Base-by-base conservation (phyloP, 2,329 filamentous ascomycete genomes). In the Penicillium sp. region DNA sequence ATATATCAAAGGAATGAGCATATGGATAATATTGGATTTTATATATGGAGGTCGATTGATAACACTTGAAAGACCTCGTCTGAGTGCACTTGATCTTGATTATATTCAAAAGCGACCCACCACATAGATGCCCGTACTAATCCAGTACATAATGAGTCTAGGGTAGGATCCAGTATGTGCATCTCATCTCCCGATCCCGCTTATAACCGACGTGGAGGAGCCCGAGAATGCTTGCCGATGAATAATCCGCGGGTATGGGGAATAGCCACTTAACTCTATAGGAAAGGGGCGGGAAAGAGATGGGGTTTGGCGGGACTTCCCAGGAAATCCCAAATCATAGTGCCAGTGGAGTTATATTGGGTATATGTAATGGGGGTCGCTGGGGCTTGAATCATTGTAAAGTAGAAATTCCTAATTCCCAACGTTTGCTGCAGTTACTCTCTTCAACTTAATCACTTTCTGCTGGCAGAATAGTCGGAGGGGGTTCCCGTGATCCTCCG, bases 181-280 rank as follows among this genome's bases (percentile, higher is more conserved):
- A 38, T 27, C 7, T n/a, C 11, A n/a, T 43, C 9, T n/a, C 40
- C 14, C 10, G 46, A 18, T 30, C 7, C 41, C 50, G 50, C 19
- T 42, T 53, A 6, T 53, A 48, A 29, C 43, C 43, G 49, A 35
- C 18, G 41, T 36, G 50, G 50, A 48, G 50, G 11, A 36, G 35
- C 19, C 50, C 50, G 50, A 42, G 29, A 53, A 29, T 9, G 13
- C 43, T 42, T 42, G n/a, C 43, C 50, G 44, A 39, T 26, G 16
- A 8, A 43, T 49, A 19, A 7, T 16, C 46, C 45, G 32, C 51
- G 51, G 51, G 46, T 50, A 53, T 52, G 43, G 36, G 36, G 36
- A 53, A 41, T 48, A 10, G 16, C 36, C 44, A n/a, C 49, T 47
- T 26, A 23, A 23, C 23, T 23, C 23, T 23, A 23, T 23, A 23